Percentiles rank a stretch among this genome's conserved stretches.
These are phyloP conservation scores for Clathrus columnatus DNA, from an alignment of 768 basidiomycete species.

Conservation along the genomic window DNA sequence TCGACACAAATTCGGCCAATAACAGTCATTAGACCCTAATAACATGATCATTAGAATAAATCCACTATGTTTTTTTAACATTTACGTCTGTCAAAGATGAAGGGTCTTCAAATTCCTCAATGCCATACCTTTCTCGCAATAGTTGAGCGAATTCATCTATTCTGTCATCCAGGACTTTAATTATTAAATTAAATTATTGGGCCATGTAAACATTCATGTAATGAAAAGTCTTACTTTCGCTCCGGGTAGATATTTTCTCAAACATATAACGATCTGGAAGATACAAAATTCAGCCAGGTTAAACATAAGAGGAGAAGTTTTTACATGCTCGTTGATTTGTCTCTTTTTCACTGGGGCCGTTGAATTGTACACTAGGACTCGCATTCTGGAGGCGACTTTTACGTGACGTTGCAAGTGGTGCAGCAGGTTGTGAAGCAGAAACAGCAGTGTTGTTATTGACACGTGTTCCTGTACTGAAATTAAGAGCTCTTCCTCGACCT, in stretches of 20 bases:
- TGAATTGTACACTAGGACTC: conserved; percentile 1
- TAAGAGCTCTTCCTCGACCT: neutral
- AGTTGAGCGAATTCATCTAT: conserved; percentile 82
- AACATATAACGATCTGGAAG: conserved; percentile 83
- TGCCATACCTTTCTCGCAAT: conserved; percentile 57
- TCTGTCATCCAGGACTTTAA: conserved; percentile 70
- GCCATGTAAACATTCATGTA: neutral
- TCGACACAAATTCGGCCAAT: conserved; percentile 73
- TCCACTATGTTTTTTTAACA: neutral
- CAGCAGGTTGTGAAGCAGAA: neutral
- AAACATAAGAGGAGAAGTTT: conserved; percentile 15
- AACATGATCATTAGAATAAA: neutral
- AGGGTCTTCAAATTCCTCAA: conserved; percentile 76
- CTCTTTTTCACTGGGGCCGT: conserved; percentile 1
- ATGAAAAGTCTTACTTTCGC: conserved; percentile 50
- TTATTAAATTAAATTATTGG: neutral
- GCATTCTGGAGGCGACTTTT: neutral
- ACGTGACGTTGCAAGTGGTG: neutral
- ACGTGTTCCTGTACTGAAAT: neutral
- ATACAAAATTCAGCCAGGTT: neutral
- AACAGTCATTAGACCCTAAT: conserved; percentile 53
- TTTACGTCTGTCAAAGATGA: conserved; percentile 43
- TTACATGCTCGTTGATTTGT: neutral
- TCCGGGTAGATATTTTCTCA: conserved; percentile 77
- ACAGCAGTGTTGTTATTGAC: neutral